Percentiles rank a stretch among this genome's conserved stretches.
phyloP scores from a whole-genome alignment of 2,329 filamentous ascomycete genomes.

The Colletotrichum sojae region DNA sequence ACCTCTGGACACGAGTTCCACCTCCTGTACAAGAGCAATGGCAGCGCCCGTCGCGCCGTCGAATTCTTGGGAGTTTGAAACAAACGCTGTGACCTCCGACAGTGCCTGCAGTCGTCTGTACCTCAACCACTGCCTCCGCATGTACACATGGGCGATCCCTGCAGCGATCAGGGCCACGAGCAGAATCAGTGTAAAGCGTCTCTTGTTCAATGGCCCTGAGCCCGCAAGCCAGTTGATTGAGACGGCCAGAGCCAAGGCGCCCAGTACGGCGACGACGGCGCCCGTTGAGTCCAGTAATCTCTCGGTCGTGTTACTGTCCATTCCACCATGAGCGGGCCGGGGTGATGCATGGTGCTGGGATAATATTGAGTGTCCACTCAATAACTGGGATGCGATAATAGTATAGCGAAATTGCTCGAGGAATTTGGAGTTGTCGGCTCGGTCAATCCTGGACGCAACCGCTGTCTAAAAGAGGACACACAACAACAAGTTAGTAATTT shows the following conservation, averaged over 20 bases:
- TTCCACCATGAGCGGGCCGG: conserved; percentile 42
- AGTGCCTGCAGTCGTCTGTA: conserved; percentile 83
- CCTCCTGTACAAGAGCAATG: conserved; percentile 88
- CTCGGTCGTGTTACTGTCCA: conserved; percentile 48
- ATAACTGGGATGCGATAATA: conserved; percentile 90
- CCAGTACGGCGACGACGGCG: conserved; percentile 69
- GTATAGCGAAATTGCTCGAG: conserved; percentile 94
- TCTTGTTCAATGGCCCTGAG: conserved; percentile 68
- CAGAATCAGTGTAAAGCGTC: conserved; percentile 63
- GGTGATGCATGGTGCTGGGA: conserved; percentile 53
- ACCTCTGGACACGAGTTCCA: conserved; percentile 93
- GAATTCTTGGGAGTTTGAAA: conserved; percentile 83
- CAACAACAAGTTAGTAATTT: conserved; percentile 41
- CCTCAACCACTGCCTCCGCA: conserved; percentile 85
- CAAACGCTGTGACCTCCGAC: conserved; percentile 76
- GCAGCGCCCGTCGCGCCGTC: conserved; percentile 83
- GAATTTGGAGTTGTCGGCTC: conserved; percentile 86
- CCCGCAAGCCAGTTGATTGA: conserved; percentile 79
- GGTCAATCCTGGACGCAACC: conserved; percentile 79
- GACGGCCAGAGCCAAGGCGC: conserved; percentile 78
- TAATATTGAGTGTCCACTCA: conserved; percentile 77
- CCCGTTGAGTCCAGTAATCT: conserved; percentile 57
- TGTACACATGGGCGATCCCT: conserved; percentile 77
- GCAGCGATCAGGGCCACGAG: conserved; percentile 67
- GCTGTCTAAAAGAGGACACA: conserved; percentile 65